Evolutionary conservation across 805 yeast genomes (phyloP), one percentile per base, ranked within the genome.

Genomic region (Wickerhamiella sergipiensis): DNA sequence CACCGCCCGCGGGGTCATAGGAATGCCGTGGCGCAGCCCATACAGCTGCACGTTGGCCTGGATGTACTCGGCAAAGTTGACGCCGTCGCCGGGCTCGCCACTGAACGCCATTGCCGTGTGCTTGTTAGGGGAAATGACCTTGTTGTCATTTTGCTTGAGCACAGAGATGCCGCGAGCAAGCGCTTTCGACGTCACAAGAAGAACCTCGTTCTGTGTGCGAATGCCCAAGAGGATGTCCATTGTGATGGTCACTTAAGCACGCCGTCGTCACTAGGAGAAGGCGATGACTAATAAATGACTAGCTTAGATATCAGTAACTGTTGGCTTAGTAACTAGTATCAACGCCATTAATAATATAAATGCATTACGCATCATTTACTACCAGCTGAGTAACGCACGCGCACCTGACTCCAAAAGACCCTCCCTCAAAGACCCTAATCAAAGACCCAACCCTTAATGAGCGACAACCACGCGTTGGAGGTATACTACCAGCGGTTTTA

Each of bases 21-120:
- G 97, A 53, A 73, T 71, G 58, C 80, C 79, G 65, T 90, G 90
- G 59, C 97, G 78, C 76, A 89, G 86, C 43, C 85, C 78, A 66
- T 85, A 83, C 53, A 92, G 75, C 66, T 85, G 95, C 57, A 88
- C 79, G 64, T 92, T 92, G 45, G 95, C 98, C 66, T 86, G 92
- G 55, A 90, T 79, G 63, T 81, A 86, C 64, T 92, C 97, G 38
- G 96, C 95, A 70, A 92, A 92, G 65, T 89, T 92, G 6, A 83
- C 87, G 6, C 97, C 85, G 65, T 92, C 98, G 55, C 98, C 98
- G 3, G 96, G 77, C 66, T 92, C 98, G 52, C 98, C 98, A 1
- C 95, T 83, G 70, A 71, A 89, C 43, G 97, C 95, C 71, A 92
- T 75, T 59, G 89, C 71, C 50, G 85, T 77, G 64, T 83, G 90